Base-by-base conservation (phyloP, 2,329 filamentous ascomycete species). In the Esteya vermicola region DNA sequence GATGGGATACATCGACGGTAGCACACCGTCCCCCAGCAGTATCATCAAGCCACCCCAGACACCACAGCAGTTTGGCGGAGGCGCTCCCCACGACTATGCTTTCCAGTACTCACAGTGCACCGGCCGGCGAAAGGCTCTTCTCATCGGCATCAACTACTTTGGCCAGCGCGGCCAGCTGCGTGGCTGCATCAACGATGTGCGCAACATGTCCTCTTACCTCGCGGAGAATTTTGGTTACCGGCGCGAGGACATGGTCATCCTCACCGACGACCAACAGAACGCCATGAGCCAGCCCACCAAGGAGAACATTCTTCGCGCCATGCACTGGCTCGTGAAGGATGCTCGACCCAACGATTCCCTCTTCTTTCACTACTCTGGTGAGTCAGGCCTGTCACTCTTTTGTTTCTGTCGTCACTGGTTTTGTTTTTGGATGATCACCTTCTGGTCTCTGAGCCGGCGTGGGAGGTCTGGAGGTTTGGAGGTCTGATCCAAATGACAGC, bases 291-390 rank as follows among this genome's bases (percentile, higher is more conserved):
- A 94, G 62, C 89, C 89, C 9, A 94, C 86, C 6, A 95, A 95
- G 60, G 82, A 85, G 50, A 96, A 96, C 55, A 93, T 96, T 41
- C 61, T 96, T 28, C 75, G 89, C 39, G 89, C 89, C 23, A 96
- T 96, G 89, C 88, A 95, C 57, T 96, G 89, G 89, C 65, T 96
- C 18, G 85, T 95, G 43, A 94, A 94, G 62, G 88, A 94, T 54
- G 88, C 89, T 5, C 74, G 74, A 43, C 83, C 86, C 0, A 93
- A 95, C 55, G 89, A 96, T 57, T 93, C 89, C 5, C 70, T 96
- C 7, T 96, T 96, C 63, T 95, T 96, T 65, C 89, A 96, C 62
- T 96, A 94, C 58, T 94, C 88, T 30, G 86, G 83, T 86, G 61
- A 50, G 73, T 55, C 30, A 32, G n/a, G n/a, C n/a, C n/a, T 36